Conservation (phyloP, 495 filamentous ascomycete species). For the Platismatia glauca region DNA sequence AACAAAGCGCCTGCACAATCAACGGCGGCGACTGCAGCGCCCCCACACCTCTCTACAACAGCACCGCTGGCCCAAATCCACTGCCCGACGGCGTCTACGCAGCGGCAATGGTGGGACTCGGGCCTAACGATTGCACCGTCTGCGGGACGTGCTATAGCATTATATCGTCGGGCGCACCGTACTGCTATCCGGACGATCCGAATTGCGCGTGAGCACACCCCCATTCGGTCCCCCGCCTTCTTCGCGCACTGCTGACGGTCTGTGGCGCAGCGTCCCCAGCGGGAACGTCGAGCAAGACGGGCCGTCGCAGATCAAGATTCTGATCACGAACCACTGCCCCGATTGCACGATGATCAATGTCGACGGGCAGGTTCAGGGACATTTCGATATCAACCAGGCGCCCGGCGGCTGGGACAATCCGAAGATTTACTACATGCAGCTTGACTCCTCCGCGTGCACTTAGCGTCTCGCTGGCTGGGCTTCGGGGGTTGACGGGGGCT, state of each 20-base stretch:
- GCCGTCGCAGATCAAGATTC: slow-evolving; percentile 14
- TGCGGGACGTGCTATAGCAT: slow-evolving; percentile 21
- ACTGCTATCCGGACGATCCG: slow-evolving; percentile 12
- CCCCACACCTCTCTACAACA: background rate
- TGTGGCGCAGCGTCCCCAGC: background rate
- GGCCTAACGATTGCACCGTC: slow-evolving; percentile 10
- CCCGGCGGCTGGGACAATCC: slow-evolving; percentile 15
- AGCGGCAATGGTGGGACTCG: slow-evolving; percentile 16
- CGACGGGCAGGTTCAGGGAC: slow-evolving; percentile 1
- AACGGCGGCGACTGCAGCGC: slow-evolving; percentile 6
- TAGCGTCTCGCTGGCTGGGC: background rate
- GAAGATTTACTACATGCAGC: slow-evolving; percentile 16
- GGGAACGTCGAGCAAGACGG: slow-evolving; percentile 6
- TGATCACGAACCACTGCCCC: slow-evolving; percentile 20
- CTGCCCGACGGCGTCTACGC: slow-evolving; percentile 14
- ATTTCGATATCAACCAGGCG: slow-evolving; percentile 18
- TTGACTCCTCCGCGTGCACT: slow-evolving; percentile 7
- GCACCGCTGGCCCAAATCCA: background rate
- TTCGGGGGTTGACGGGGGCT: background rate
- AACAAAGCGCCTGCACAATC: slow-evolving; percentile 18
- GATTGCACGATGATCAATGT: slow-evolving; percentile 8
- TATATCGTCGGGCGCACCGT: slow-evolving; percentile 13
- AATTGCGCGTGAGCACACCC: slow-evolving; percentile 4
- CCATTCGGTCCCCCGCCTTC: background rate
- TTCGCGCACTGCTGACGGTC: background rate